Evolutionary conservation across 225 moss, liverwort and hornwort genomes (phyloP).

Genomic region (Antitrichia curtipendula): DNA sequence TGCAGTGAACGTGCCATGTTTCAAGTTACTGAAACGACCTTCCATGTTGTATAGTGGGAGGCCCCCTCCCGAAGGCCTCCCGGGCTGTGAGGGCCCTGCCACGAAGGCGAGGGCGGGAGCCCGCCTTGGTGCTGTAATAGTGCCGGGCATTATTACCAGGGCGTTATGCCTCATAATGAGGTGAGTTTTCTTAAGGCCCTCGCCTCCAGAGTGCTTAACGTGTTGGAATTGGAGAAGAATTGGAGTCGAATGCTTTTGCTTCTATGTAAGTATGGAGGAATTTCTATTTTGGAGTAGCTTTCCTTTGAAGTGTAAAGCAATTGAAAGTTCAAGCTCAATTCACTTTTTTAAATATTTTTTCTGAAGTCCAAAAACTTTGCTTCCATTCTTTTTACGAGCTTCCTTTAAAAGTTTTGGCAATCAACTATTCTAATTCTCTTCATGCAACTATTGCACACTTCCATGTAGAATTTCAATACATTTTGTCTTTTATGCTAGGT

Average conservation of each 20-base stretch:
- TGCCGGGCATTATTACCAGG: no score
- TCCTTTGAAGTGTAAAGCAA: neutral
- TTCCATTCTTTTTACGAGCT: rapidly evolving
- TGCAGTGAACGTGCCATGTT: neutral
- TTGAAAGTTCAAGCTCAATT: neutral
- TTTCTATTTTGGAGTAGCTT: neutral
- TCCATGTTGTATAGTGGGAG: no score
- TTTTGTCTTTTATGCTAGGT: rapidly evolving
- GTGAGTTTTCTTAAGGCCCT: no score
- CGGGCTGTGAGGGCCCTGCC: no score
- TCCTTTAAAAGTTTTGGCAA: neutral
- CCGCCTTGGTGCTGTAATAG: no score
- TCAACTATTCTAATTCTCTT: rapidly evolving
- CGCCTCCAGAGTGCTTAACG: no score
- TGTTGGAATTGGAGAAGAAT: neutral
- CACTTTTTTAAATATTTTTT: neutral
- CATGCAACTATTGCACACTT: rapidly evolving
- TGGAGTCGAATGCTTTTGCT: neutral
- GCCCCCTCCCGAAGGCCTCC: no score
- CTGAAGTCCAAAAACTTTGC: rapidly evolving
- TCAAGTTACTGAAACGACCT: neutral
- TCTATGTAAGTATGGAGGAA: neutral
- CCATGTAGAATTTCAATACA: no score
- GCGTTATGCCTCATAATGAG: no score
- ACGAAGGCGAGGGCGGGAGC: no score